phyloP scores from a whole-genome alignment of 73 alveolate genomes.

The Blepharisma japonicum region DNA sequence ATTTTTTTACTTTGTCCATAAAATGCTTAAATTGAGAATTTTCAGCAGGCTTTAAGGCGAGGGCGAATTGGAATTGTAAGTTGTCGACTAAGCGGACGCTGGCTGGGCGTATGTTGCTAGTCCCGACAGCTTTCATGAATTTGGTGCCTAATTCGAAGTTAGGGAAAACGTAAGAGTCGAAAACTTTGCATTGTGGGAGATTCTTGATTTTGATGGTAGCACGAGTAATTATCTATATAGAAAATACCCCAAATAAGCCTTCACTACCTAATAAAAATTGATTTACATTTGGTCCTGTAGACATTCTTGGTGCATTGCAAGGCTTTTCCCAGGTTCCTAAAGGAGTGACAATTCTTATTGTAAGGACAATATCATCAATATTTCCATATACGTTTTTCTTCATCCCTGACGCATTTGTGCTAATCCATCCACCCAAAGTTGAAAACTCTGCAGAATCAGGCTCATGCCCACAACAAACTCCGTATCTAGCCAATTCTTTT shows the following conservation, averaged over 20 bases:
- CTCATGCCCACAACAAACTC: constrained; percentile 87
- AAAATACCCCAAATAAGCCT: constrained; percentile 64
- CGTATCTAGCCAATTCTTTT: constrained; percentile 76
- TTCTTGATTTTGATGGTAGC: constrained; percentile 69
- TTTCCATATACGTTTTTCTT: constrained; percentile 92
- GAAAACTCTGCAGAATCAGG: constrained; percentile 89
- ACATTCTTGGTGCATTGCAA: constrained; percentile 77
- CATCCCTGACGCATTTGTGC: constrained; percentile 94
- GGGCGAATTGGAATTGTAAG: constrained; percentile 72
- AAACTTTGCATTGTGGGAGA: constrained; percentile 67
- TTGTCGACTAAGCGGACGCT: constrained; percentile 84
- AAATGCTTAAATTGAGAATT: constrained; percentile 50
- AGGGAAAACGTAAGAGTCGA: constrained; percentile 79
- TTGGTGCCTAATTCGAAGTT: constrained; percentile 76
- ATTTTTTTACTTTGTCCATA: constrained; percentile 69
- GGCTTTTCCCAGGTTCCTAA: constrained; percentile 61
- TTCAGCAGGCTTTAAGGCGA: constrained; percentile 72
- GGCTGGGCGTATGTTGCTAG: constrained; percentile 73
- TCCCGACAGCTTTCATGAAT: constrained; percentile 77
- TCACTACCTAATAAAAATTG: constrained; percentile 75
- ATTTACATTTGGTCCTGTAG: constrained; percentile 82
- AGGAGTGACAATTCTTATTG: constrained; percentile 76
- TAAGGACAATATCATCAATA: constrained; percentile 83
- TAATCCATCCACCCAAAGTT: constrained; percentile 88
- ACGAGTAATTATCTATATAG: constrained; percentile 59